These are phyloP conservation scores for Paspalum vaginatum DNA, from an alignment of 176 grass and related monocot species.

Conservation along the genomic window DNA sequence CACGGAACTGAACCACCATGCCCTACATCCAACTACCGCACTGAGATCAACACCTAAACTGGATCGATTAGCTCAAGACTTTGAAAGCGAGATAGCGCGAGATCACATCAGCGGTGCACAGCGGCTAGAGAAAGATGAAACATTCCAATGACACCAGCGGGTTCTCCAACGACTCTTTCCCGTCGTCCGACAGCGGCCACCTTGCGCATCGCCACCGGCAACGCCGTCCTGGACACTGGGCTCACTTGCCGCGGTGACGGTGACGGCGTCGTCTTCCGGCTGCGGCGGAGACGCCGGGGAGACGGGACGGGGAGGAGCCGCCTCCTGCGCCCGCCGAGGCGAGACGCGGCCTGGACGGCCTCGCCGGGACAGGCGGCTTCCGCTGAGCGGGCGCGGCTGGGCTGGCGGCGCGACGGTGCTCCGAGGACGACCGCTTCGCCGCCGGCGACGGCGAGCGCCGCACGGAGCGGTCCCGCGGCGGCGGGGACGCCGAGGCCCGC, in stretches of 20 bases:
- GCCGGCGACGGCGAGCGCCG: conserved; percentile 70
- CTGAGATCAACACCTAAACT: conserved; percentile 18
- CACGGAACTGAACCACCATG: neutral
- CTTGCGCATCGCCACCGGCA: neutral
- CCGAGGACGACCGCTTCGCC: conserved; percentile 43
- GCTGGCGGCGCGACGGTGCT: conserved; percentile 38
- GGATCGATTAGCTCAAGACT: neutral
- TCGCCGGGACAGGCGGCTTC: conserved; percentile 34
- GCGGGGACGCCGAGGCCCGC: conserved; percentile 55
- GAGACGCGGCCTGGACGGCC: conserved; percentile 39
- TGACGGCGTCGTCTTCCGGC: conserved; percentile 24
- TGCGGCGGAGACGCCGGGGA: conserved; percentile 2
- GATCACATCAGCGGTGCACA: neutral
- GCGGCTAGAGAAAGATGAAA: conserved; percentile 81
- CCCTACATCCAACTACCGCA: conserved; percentile 8
- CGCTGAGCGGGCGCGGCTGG: conserved; percentile 2
- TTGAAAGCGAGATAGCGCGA: conserved; percentile 36
- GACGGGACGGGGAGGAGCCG: neutral
- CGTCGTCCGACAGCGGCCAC: conserved; percentile 31
- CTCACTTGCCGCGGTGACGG: neutral
- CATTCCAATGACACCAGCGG: conserved; percentile 91
- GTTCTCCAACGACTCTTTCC: conserved; percentile 84
- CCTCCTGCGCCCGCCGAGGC: conserved; percentile 33
- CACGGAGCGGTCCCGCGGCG: conserved; percentile 57
- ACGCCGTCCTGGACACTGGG: neutral